Conservation (phyloP, 139 green algal genomes). For the Diplosphaera chodatii region DNA sequence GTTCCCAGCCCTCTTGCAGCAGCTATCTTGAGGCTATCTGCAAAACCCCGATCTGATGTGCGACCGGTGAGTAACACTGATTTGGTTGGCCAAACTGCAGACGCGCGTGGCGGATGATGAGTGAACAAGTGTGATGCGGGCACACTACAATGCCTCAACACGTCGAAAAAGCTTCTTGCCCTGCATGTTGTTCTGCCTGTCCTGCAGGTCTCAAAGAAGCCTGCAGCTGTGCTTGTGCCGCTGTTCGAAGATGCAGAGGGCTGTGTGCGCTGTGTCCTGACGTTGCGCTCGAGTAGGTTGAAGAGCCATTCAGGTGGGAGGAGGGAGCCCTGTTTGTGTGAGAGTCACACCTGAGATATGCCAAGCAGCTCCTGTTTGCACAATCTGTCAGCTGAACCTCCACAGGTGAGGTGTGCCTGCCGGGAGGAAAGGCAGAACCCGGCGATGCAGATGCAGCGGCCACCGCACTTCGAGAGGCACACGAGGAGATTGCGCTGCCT, state of each 20-base stretch:
- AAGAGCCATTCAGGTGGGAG: constrained; percentile 7
- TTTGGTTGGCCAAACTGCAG: no score
- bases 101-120: no score
- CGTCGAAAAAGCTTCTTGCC: background rate
- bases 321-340: no score
- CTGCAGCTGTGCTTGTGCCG: constrained; percentile 23
- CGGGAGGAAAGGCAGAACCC: constrained; percentile 46
- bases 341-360: no score
- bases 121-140: no score
- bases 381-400: no score
- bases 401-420: constrained; percentile 44
- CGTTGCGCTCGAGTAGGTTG: constrained; percentile 24
- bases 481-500: constrained; percentile 40
- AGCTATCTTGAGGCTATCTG: no score
- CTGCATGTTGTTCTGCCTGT: background rate
- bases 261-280: constrained; percentile 27
- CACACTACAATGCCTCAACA: background rate
- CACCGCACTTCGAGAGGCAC: constrained; percentile 43
- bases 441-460: constrained; percentile 28
- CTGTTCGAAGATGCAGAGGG: constrained; percentile 27
- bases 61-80: no score
- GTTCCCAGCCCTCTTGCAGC: no score
- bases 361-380: no score
- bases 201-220: background rate
- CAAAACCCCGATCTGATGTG: no score